phyloP scores from a whole-genome alignment of 2,329 filamentous ascomycete genomes.

The Berkeleyomyces rouxiae region DNA sequence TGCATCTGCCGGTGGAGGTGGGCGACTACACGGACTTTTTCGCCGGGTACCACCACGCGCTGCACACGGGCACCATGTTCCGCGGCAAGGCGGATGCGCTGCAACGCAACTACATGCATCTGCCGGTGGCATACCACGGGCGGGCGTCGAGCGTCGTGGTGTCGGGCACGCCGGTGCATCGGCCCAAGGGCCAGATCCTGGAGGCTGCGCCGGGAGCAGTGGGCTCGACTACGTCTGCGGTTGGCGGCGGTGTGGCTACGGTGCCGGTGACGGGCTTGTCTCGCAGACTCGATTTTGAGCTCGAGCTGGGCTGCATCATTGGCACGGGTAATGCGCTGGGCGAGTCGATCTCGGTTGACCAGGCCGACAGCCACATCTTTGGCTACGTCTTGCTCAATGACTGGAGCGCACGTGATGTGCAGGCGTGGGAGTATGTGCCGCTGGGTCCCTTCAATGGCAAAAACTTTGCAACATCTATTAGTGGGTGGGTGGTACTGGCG shows the following conservation, averaged over 20 bases:
- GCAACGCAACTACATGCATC: slow-evolving; percentile 56
- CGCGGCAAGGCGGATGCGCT: slow-evolving; percentile 52
- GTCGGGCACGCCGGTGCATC: slow-evolving; percentile 49
- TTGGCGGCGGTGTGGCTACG: neutral
- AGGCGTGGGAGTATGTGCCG: slow-evolving; percentile 37
- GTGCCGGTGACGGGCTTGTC: slow-evolving; percentile 6
- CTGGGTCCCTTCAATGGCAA: slow-evolving; percentile 43
- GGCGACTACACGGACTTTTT: slow-evolving; percentile 68
- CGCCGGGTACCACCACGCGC: slow-evolving; percentile 56
- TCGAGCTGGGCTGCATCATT: slow-evolving; percentile 55
- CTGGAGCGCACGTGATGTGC: slow-evolving; percentile 41
- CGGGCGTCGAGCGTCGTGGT: slow-evolving; percentile 53
- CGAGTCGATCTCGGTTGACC: slow-evolving; percentile 39
- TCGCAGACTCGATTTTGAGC: slow-evolving; percentile 44
- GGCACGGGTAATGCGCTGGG: slow-evolving; percentile 44
- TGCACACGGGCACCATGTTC: slow-evolving; percentile 45
- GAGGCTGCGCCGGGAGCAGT: neutral
- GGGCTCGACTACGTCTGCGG: neutral
- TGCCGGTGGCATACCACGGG: slow-evolving; percentile 61
- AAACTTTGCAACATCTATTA: slow-evolving; percentile 37
- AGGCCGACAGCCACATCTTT: slow-evolving; percentile 51
- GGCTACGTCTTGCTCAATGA: slow-evolving; percentile 48
- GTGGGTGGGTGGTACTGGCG: slow-evolving; percentile 39
- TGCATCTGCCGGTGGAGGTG: slow-evolving; percentile 52
- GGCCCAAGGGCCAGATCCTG: slow-evolving; percentile 53